A percentile compares a stretch with the other conserved stretches of the same genome.
Evolutionary conservation across 2,329 filamentous ascomycete species (phyloP).

Genomic region (Cryphonectria carpinicola): DNA sequence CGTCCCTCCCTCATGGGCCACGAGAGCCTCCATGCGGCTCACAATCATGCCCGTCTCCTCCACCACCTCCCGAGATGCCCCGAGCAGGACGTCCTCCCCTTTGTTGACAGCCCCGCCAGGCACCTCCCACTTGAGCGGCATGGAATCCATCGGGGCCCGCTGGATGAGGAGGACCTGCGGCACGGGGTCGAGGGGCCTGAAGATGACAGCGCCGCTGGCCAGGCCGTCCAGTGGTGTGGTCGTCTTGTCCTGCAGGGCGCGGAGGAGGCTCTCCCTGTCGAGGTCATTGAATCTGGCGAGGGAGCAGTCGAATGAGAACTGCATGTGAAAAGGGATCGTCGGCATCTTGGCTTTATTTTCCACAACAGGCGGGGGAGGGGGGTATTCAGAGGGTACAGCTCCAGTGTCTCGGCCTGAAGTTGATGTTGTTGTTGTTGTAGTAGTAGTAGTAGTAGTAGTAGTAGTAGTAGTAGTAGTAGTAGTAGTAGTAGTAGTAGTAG

Average conservation of each 20-base stretch:
- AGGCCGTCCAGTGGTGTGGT: slow-evolving; percentile 27
- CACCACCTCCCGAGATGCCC: slow-evolving; percentile 45
- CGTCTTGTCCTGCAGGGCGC: slow-evolving; percentile 22
- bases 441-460: not conserved
- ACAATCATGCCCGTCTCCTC: slow-evolving; percentile 46
- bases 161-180: slow-evolving; percentile 43
- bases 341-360: not conserved
- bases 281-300: slow-evolving; percentile 32
- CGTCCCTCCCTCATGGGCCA: slow-evolving; percentile 11
- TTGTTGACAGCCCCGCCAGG: slow-evolving; percentile 47
- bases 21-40: slow-evolving; percentile 32
- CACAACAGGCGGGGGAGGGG: too few relatives aligned
- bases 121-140: slow-evolving; percentile 47
- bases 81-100: slow-evolving; percentile 42
- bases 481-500: not conserved
- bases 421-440: not conserved
- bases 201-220: slow-evolving; percentile 37
- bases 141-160: slow-evolving; percentile 43
- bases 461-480: not conserved
- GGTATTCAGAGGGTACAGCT: not conserved
- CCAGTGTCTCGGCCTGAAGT: not conserved
- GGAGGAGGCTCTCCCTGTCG: slow-evolving; percentile 30
- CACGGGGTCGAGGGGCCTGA: slow-evolving; percentile 29
- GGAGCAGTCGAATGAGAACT: slow-evolving; percentile 33
- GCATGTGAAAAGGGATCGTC: not conserved